These are phyloP conservation scores for Neurospora sp. DNA, from an alignment of 495 filamentous ascomycete species.

Conservation along the genomic window DNA sequence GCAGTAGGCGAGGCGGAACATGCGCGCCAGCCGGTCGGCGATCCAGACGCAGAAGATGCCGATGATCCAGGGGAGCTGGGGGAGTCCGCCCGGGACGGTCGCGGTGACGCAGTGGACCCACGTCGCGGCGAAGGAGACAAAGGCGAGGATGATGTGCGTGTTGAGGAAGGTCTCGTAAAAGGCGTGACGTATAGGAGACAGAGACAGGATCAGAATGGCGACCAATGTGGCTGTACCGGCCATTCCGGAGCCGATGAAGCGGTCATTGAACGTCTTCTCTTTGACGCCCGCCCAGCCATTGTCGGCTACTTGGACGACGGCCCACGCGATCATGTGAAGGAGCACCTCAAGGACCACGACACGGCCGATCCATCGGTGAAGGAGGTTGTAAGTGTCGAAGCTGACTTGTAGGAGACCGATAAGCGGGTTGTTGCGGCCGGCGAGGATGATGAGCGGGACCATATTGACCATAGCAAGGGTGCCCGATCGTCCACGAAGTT, in stretches of 20 bases:
- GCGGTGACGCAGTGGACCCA: slow-evolving; percentile 58
- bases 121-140: slow-evolving; percentile 48
- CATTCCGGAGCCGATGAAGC: slow-evolving; percentile 46
- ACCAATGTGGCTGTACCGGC: slow-evolving; percentile 46
- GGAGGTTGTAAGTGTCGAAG: slow-evolving; percentile 92
- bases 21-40: slow-evolving; percentile 59
- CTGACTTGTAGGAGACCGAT: slow-evolving; percentile 73
- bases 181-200: slow-evolving; percentile 74
- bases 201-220: slow-evolving; percentile 50
- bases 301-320: slow-evolving; percentile 55
- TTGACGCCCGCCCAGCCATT: slow-evolving; percentile 52
- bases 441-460: slow-evolving; percentile 82
- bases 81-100: slow-evolving; percentile 36
- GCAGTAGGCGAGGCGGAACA: slow-evolving; percentile 58
- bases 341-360: slow-evolving; percentile 70
- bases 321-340: slow-evolving; percentile 67
- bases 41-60: slow-evolving; percentile 65
- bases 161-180: slow-evolving; percentile 94
- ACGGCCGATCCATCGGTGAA: slow-evolving; percentile 93
- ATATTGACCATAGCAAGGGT: slow-evolving; percentile 78
- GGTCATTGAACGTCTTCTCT: slow-evolving; percentile 34
- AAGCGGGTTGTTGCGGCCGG: slow-evolving; percentile 87
- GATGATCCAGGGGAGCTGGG: slow-evolving; percentile 56
- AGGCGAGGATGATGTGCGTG: slow-evolving; percentile 62
- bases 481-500: slow-evolving; percentile 74